Evolutionary conservation across 2,329 filamentous ascomycete species (phyloP).

Genomic region (Diaporthe sp.): DNA sequence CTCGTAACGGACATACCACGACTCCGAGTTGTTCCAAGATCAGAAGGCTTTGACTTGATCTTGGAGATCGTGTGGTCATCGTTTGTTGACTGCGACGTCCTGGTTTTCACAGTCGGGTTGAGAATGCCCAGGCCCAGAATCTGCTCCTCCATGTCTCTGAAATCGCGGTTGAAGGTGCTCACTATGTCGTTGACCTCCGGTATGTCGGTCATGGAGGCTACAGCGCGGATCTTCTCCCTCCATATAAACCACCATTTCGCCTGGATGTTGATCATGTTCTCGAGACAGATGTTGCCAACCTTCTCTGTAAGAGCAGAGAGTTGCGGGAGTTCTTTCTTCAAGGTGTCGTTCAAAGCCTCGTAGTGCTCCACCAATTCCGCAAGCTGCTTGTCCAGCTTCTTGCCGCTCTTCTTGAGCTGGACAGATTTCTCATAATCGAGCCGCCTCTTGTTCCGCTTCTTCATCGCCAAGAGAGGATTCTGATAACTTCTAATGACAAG

Average conservation of each 20-base stretch:
- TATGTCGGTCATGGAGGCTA: constrained; percentile 77
- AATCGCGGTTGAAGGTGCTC: constrained; percentile 83
- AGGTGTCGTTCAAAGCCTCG: constrained; percentile 88
- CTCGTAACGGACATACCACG: constrained; percentile 74
- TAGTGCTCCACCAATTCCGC: constrained; percentile 90
- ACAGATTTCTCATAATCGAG: constrained; percentile 89
- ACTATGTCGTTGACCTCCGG: constrained; percentile 81
- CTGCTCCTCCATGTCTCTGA: constrained; percentile 80
- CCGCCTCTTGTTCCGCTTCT: constrained; percentile 93
- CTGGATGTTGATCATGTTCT: constrained; percentile 88
- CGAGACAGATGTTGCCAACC: constrained; percentile 85
- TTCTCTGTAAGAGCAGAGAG: constrained; percentile 86
- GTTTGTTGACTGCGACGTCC: constrained; percentile 71
- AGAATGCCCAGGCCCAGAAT: constrained; percentile 81
- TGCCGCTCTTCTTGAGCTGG: constrained; percentile 82
- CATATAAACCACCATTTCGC: constrained; percentile 86
- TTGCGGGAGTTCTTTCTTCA: constrained; percentile 92
- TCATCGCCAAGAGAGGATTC: constrained; percentile 89
- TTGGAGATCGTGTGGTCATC: constrained; percentile 66
- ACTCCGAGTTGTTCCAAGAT: constrained; percentile 63
- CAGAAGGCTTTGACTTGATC: constrained; percentile 63
- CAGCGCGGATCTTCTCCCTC: constrained; percentile 84
- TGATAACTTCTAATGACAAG: constrained; percentile 70
- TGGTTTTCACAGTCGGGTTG: constrained; percentile 78
- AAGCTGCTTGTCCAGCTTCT: constrained; percentile 89